Conservation (phyloP, 306 rosid genomes). For the Parietaria judaica region DNA sequence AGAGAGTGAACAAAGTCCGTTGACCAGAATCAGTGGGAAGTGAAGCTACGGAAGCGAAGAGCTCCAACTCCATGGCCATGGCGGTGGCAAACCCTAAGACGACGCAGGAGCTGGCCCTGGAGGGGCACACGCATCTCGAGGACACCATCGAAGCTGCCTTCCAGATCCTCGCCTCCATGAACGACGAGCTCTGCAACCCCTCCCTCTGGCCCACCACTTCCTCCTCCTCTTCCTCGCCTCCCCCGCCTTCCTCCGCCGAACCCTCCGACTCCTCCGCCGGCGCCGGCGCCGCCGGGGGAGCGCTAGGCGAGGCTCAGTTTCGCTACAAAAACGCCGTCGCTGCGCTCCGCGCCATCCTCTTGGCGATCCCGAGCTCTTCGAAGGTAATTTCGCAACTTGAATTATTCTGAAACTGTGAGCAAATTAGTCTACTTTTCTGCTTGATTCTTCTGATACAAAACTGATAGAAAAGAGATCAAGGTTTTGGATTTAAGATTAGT, state of each 20-base stretch:
- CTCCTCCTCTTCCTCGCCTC: conserved; percentile 21
- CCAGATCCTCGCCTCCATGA: conserved; percentile 91
- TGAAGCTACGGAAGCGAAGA: conserved; percentile 49
- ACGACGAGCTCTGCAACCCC: conserved; percentile 92
- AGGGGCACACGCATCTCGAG: conserved; percentile 73
- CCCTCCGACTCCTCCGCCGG: conserved; percentile 29
- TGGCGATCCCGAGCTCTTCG: conserved; percentile 63
- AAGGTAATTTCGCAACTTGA: conserved; percentile 35
- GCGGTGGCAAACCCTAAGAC: conserved; percentile 31
- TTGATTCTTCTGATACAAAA: too few species aligned
- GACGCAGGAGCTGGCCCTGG: conserved; percentile 73
- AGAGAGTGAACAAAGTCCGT: background rate
- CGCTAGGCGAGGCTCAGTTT: conserved; percentile 74
- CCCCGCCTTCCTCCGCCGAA: conserved; percentile 15
- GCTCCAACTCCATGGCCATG: conserved; percentile 14
- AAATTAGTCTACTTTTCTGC: too few species aligned
- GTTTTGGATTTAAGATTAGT: too few species aligned
- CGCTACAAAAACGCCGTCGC: conserved; percentile 73
- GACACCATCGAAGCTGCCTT: conserved; percentile 80
- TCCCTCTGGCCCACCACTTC: conserved; percentile 59
- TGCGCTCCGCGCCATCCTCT: conserved; percentile 56
- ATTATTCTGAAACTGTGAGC: background rate
- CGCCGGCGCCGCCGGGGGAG: conserved; percentile 44
- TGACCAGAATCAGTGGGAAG: background rate
- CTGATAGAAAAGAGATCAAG: too few species aligned